These are phyloP conservation scores for Thinopyrum elongatum DNA, from an alignment of 176 grass and related monocot genomes.

Conservation along the genomic window DNA sequence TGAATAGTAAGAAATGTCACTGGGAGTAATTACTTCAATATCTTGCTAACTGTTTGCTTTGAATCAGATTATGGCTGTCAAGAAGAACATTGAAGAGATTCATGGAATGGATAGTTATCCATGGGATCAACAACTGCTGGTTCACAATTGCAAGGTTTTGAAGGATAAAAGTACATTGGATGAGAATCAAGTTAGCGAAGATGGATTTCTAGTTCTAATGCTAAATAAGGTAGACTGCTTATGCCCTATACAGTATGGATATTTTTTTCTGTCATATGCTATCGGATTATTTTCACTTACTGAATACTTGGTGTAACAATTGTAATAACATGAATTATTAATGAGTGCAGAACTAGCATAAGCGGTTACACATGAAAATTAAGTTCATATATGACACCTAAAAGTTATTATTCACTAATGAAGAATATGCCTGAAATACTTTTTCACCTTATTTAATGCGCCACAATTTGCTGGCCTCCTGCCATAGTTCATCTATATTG, in stretches of 20 bases:
- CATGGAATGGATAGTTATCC: slow-evolving; percentile 91
- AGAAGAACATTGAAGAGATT: slow-evolving; percentile 87
- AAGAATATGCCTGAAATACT: background rate
- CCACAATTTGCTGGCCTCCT: slow-evolving; percentile 4
- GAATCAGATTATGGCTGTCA: slow-evolving; percentile 84
- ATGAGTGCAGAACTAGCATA: background rate
- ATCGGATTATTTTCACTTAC: slow-evolving; percentile 16
- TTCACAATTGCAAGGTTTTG: slow-evolving; percentile 86
- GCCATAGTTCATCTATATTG: background rate
- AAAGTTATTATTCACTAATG: background rate
- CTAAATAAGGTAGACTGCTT: slow-evolving; percentile 65
- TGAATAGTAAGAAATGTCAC: background rate
- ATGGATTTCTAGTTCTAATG: slow-evolving; percentile 87
- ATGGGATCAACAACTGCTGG: slow-evolving; percentile 81
- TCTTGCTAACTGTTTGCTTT: slow-evolving; percentile 19
- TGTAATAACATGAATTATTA: background rate
- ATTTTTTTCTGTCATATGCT: background rate
- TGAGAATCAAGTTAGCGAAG: slow-evolving; percentile 82
- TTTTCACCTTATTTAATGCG: background rate
- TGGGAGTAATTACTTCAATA: background rate
- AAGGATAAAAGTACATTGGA: slow-evolving; percentile 95
- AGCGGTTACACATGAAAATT: background rate
- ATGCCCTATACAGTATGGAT: background rate
- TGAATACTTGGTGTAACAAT: background rate
- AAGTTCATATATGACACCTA: background rate